Evolutionary conservation across 352 stramenopile genomes (phyloP).

Genomic region (Blastocystis sp.): DNA sequence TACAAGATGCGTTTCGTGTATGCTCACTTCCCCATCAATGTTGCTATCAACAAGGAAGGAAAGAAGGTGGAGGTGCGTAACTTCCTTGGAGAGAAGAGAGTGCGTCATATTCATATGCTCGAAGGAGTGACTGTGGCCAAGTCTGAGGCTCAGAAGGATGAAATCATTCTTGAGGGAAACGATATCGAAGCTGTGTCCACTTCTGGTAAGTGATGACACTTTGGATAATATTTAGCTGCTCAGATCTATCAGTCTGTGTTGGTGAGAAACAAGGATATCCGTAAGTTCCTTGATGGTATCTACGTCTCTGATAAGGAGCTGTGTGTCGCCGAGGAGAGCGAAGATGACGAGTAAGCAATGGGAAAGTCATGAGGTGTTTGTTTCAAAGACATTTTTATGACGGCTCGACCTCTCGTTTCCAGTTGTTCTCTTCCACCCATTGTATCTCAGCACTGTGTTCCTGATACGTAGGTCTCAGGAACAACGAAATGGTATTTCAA

Average conservation of each 20-base stretch:
- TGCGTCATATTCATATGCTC: conserved; percentile 78
- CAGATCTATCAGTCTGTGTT: background rate
- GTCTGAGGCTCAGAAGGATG: conserved; percentile 37
- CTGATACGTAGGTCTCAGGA: background rate
- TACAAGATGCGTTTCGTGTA: conserved; percentile 97
- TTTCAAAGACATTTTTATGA: background rate
- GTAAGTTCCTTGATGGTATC: conserved; percentile 17
- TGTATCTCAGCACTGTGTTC: background rate
- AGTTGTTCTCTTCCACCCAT: background rate
- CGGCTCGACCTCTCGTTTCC: background rate
- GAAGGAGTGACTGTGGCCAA: too few relatives aligned
- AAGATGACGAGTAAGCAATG: conserved; percentile 54
- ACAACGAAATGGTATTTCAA: background rate
- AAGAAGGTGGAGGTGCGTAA: conserved; percentile 93
- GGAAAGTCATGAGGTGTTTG: background rate
- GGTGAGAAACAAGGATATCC: conserved; percentile 25
- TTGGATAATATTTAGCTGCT: background rate
- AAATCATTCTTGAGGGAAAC: conserved; percentile 12
- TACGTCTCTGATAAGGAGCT: conserved; percentile 52
- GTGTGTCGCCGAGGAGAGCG: conserved; percentile 37
- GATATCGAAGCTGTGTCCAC: background rate
- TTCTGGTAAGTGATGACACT: background rate
- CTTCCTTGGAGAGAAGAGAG: conserved; percentile 97
- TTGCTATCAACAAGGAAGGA: conserved; percentile 80
- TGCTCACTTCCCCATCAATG: conserved; percentile 99